Percentiles rank a stretch among this genome's conserved stretches.
phyloP scores from a whole-genome alignment of 1,139 yeast species.

The Chernovozyma sophiae-reginae region DNA sequence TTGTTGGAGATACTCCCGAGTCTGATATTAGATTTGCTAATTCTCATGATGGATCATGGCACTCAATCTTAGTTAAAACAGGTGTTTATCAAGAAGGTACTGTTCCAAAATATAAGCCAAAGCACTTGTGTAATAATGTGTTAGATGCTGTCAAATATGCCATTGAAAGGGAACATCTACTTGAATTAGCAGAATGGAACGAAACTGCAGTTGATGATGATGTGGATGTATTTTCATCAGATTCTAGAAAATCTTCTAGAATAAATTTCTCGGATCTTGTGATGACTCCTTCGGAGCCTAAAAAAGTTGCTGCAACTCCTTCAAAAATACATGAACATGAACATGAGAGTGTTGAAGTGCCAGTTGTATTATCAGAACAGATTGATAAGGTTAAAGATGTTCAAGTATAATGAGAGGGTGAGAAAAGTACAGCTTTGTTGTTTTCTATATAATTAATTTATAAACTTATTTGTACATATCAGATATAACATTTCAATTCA shows the following conservation, averaged over 20 bases:
- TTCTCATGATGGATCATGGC: constrained; percentile 81
- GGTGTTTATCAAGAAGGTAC: constrained; percentile 85
- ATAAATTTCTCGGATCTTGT: constrained; percentile 46
- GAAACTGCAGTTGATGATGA: constrained; percentile 38
- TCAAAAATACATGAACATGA: constrained; percentile 13
- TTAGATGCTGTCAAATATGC: constrained; percentile 80
- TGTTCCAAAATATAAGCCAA: constrained; percentile 72
- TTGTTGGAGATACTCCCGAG: constrained; percentile 92
- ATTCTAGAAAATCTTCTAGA: constrained; percentile 24
- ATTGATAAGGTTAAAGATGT: constrained; percentile 38
- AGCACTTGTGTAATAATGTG: constrained; percentile 66
- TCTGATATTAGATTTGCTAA: constrained; percentile 85
- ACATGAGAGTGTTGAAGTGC: constrained; percentile 42
- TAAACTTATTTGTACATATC: too few relatives aligned
- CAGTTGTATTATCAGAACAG: constrained; percentile 36
- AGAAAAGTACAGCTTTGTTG: too few relatives aligned
- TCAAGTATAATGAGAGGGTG: constrained; percentile 19
- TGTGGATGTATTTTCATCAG: constrained; percentile 17
- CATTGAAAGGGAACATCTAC: constrained; percentile 71
- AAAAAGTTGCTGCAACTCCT: constrained; percentile 8
- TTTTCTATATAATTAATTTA: too few relatives aligned
- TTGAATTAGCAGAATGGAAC: constrained; percentile 72
- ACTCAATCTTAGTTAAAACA: constrained; percentile 77
- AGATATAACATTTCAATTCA: too few relatives aligned
- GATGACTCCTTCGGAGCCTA: constrained; percentile 44